Evolutionary conservation across 768 basidiomycete genomes (phyloP).

Genomic region (Tephrocybe rancida): DNA sequence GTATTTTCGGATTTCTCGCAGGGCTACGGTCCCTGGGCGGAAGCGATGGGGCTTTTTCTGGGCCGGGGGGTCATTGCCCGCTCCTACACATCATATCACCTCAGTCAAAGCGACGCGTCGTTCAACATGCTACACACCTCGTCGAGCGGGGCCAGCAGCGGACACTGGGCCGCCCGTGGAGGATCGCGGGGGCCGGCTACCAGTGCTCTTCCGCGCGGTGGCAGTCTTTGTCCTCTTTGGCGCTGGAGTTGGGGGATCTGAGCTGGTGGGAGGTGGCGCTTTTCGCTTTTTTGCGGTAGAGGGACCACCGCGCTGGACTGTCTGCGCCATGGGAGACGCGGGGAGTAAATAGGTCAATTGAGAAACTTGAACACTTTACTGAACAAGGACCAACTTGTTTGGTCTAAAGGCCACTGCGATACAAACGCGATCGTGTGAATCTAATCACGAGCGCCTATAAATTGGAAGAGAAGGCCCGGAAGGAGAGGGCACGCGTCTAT

Average conservation of each 20-base stretch:
- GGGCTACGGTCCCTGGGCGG: constrained; percentile 87
- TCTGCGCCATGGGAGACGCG: constrained; percentile 60
- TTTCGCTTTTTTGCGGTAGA: constrained; percentile 48
- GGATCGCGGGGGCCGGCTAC: constrained; percentile 56
- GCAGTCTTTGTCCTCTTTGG: constrained; percentile 51
- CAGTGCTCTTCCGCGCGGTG: constrained; percentile 88
- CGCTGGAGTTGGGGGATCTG: constrained; percentile 49
- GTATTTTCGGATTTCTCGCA: constrained; percentile 93
- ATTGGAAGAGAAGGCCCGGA: not conserved
- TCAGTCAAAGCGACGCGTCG: not conserved
- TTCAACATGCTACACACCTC: not conserved
- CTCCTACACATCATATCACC: not conserved
- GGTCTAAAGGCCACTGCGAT: constrained; percentile 8
- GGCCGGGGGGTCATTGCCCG: not conserved
- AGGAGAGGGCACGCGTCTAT: constrained; percentile 4
- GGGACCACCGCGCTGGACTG: constrained; percentile 55
- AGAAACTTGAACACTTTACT: not conserved
- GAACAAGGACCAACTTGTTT: constrained; percentile 33
- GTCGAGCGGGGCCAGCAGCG: constrained; percentile 5
- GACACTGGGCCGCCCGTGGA: constrained; percentile 21
- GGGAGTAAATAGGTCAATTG: not conserved
- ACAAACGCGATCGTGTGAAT: constrained; percentile 16
- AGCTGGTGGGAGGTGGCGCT: constrained; percentile 37
- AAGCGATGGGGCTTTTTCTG: constrained; percentile 63
- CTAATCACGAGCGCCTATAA: constrained; percentile 11